Evolutionary conservation across 306 rosid genomes (phyloP), one percentile per base, ranked within the genome.

Genomic region (Fragaria nilgerrensis): DNA sequence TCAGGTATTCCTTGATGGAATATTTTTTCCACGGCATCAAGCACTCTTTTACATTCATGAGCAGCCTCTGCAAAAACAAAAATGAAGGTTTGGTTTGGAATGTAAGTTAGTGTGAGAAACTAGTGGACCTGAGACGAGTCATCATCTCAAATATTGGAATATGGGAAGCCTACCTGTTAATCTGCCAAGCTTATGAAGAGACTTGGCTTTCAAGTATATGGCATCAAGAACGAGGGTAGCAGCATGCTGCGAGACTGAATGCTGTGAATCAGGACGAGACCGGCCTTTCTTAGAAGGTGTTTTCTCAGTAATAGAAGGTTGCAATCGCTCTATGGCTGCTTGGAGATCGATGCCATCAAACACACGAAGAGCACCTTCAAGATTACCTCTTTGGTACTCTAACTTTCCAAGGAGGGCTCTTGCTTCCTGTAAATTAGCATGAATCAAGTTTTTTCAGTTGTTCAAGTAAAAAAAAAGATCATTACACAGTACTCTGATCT

Each of bases 371-470:
- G 98, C 99, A 68, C 96, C 91, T 88, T 91, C 99, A 5, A 92
- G 87, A 76, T 96, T 92, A 67, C 99, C 99, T 89, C 99, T 88
- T 78, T 92, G 98, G 84, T 96, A 92, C 87, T 96, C 98, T 75
- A 96, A 87, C 90, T 96, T 96, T 61, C 99, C 99, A 39, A 96
- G 96, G 83, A 95, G 99, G 77, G 94, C 90, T 84, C 99, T 88
- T 83, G 99, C 99, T 88, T 92, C 99, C 99, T 94, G 87, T 73
- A 78, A 66, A 56, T 65, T 76, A 74, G 58, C 76, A 78, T n/a
- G 49, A 44, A 61, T 6, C 47, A 75, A 27, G 1, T 3, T 44
- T 59, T 39, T 61, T 41, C 6, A 36, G 10, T 17, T 75, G 55
- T 50, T 16, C 25, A 56, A 23, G 52, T 73, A 12, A 47, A 10